Evolutionary conservation across 805 yeast species (phyloP), one percentile per base, ranked within the genome.

Genomic region (Lipomyces orientalis): DNA sequence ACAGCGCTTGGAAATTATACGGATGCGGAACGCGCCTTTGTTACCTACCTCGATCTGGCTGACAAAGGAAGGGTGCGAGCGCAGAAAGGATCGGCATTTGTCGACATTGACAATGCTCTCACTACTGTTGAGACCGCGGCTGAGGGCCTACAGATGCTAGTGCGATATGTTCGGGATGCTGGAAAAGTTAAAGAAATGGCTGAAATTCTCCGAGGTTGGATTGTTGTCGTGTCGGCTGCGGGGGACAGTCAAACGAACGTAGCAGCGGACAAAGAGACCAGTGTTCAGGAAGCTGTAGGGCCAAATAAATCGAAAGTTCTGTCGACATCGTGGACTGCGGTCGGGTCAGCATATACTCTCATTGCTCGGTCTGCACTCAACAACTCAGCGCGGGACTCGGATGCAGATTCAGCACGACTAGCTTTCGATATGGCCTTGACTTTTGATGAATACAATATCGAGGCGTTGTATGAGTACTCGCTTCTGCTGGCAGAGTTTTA

Each of bases 1-100:
- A 35, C 56, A 25, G 62, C 64, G 51, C 63, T 67, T 46, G 65
- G 70, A 12, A 64, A 69, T 37, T 64, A 64, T 61, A 54, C 61
- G 7, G 72, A 69, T 25, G 70, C 72, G 14, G 68, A 58, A 51
- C 54, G 65, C n/a, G 67, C 70, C 9, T 58, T 69, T 37, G 61
- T 58, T 3, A 51, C 60, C 39, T 69, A 69, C 33, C 60, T 69
- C 35, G 72, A 67, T 43, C 52, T 66, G 2, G 71, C 67, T 8
- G 66, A 51, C 16, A 66, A 69, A 58, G 70, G 68, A n/a, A 49
- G 68, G 25, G 37, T 66, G 46, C 56, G 71, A 52, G 65, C 70
- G 14, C 46, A 61, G 35, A 69, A 69, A 33, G 72, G 72, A 9
- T 58, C 67, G 9, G 60, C 60, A 16, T 58, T 58, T 31, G 65